Evolutionary conservation across 192 early-diverging fungal genomes (phyloP).

Genomic region (Backusella tuberculispora): DNA sequence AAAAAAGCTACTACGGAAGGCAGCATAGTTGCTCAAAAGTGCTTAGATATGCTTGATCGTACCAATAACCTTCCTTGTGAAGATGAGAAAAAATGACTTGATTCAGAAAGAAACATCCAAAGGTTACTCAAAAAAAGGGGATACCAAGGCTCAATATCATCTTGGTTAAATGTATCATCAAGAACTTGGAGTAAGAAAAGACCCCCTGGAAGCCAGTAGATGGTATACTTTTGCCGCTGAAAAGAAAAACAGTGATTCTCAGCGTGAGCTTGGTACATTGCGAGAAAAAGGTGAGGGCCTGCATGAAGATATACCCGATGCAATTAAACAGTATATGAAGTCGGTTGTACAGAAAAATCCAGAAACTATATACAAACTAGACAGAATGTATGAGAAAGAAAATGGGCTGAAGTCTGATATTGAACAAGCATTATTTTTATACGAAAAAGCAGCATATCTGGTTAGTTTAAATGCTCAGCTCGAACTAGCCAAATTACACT

Average conservation of each 20-base stretch:
- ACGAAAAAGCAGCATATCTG: neutral
- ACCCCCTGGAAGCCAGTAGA: neutral
- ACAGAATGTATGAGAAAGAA: neutral
- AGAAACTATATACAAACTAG: neutral
- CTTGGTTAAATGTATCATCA: conserved; percentile 15
- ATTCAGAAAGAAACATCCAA: too few relatives aligned
- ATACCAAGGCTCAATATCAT: conserved; percentile 30
- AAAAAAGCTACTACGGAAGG: too few relatives aligned
- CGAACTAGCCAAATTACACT: neutral
- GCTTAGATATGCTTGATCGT: too few relatives aligned
- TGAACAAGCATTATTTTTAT: neutral
- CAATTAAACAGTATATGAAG: neutral
- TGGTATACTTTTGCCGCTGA: neutral
- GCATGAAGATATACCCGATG: neutral
- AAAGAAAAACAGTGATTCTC: neutral
- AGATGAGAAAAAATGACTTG: too few relatives aligned
- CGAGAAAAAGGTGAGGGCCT: neutral
- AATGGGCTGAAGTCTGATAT: neutral
- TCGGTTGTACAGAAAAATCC: neutral
- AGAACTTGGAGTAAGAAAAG: conserved; percentile 15
- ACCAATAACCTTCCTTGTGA: too few relatives aligned
- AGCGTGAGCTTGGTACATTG: neutral
- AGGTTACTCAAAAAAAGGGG: too few relatives aligned
- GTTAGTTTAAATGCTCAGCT: neutral
- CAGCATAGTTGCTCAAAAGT: too few relatives aligned